These are phyloP conservation scores for Silybum marianum DNA, from an alignment of 129 eudicot genomes.

Conservation along the genomic window DNA sequence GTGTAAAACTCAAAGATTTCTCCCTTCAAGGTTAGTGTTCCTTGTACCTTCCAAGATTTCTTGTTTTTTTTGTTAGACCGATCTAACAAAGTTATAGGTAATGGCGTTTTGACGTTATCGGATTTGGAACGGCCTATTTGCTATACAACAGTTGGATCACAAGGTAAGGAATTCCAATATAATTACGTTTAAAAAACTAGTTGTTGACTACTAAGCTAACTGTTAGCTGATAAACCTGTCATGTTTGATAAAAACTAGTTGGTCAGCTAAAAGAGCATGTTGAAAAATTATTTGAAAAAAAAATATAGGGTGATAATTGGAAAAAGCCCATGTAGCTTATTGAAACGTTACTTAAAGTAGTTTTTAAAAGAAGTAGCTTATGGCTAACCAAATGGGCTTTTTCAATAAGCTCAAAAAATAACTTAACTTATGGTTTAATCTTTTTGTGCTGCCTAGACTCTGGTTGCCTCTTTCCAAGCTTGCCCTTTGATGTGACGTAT, in stretches of 20 bases:
- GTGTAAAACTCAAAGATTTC: conserved; percentile 62
- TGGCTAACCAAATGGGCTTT: neutral
- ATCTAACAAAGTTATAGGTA: conserved; percentile 14
- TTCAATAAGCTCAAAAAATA: neutral
- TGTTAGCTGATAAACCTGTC: neutral
- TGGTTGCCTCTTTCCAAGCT: conserved; percentile 75
- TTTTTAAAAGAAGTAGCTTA: neutral
- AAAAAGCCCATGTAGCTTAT: neutral
- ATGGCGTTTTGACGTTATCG: conserved; percentile 5
- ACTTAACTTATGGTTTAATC: neutral
- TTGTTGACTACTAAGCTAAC: neutral
- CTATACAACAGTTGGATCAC: conserved; percentile 50
- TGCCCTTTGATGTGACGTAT: conserved; percentile 64
- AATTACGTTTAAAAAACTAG: neutral
- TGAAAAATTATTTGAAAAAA: neutral
- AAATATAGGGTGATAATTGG: neutral
- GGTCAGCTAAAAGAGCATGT: neutral
- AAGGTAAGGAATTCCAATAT: conserved; percentile 41
- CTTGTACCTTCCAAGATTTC: neutral
- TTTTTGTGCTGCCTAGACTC: conserved; percentile 45
- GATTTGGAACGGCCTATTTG: conserved; percentile 7
- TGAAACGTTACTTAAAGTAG: neutral
- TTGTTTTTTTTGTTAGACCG: neutral
- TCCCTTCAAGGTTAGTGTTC: conserved; percentile 63
- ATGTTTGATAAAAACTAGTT: neutral